These are phyloP conservation scores for Sphaceloma murrayae DNA, from an alignment of 2,329 filamentous ascomycete genomes.

Conservation along the genomic window DNA sequence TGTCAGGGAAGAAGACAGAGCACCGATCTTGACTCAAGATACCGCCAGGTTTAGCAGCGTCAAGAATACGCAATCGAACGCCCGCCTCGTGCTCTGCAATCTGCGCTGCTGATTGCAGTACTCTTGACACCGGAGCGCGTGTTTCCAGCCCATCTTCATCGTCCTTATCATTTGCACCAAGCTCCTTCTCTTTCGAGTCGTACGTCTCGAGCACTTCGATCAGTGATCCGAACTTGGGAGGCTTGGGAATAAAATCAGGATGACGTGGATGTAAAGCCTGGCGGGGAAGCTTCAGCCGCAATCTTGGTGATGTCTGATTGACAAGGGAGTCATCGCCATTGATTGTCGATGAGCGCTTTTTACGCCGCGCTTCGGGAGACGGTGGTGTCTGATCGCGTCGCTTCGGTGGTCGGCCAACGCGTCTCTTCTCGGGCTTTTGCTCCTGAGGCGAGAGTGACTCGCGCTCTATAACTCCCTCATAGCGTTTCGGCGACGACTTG, in stretches of 20 bases:
- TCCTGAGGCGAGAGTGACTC: too few relatives aligned
- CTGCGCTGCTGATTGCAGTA: conserved; percentile 38
- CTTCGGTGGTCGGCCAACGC: conserved; percentile 1
- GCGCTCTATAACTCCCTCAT: conserved; percentile 3
- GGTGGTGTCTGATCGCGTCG: conserved; percentile 5
- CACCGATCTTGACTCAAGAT: conserved; percentile 61
- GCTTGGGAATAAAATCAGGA: conserved; percentile 25
- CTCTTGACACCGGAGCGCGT: conserved; percentile 40
- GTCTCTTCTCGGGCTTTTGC: neutral
- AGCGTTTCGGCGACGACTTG: conserved; percentile 8
- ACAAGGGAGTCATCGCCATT: neutral
- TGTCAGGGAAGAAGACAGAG: conserved; percentile 63
- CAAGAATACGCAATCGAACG: conserved; percentile 58
- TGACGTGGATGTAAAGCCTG: conserved; percentile 24
- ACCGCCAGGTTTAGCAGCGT: conserved; percentile 65
- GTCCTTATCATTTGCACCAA: conserved; percentile 35
- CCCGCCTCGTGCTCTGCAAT: conserved; percentile 56
- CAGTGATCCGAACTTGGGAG: conserved; percentile 24
- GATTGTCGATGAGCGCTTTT: neutral
- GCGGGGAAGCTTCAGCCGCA: conserved; percentile 23
- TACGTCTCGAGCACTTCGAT: conserved; percentile 27
- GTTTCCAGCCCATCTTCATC: conserved; percentile 28
- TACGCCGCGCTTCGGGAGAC: neutral
- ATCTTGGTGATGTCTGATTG: conserved; percentile 21
- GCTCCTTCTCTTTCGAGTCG: conserved; percentile 32